These are phyloP conservation scores for Amaranthus cruentus DNA, from an alignment of 148 eudicot genomes.

Conservation along the genomic window DNA sequence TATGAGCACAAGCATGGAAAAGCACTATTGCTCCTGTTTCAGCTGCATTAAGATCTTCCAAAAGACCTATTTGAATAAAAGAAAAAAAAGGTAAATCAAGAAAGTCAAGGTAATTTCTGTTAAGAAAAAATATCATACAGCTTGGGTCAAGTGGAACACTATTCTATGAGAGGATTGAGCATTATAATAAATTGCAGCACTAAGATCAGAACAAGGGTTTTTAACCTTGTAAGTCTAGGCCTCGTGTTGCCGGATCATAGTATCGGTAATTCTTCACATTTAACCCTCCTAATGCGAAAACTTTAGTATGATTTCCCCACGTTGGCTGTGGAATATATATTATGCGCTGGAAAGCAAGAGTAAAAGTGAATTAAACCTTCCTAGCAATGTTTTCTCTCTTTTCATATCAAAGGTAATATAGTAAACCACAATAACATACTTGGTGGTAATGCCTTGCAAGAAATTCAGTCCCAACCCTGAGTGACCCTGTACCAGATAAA, in stretches of 20 bases:
- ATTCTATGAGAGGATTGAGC: not conserved
- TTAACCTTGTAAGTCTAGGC: constrained; percentile 79
- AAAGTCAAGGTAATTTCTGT: not conserved
- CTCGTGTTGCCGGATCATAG: constrained; percentile 87
- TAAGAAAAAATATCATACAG: not conserved
- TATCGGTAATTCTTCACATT: constrained; percentile 77
- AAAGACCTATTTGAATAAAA: constrained; percentile 48
- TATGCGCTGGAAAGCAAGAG: constrained; percentile 43
- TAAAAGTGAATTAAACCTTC: constrained; percentile 8
- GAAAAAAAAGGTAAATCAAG: not conserved
- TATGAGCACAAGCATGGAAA: constrained; percentile 61
- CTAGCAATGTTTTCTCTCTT: not conserved
- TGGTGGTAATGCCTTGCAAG: constrained; percentile 85
- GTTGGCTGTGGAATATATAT: constrained; percentile 88
- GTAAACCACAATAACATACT: constrained; percentile 34
- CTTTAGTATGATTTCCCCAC: constrained; percentile 94
- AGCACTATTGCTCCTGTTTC: constrained; percentile 89
- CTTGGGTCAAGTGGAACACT: not conserved
- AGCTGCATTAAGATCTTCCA: constrained; percentile 92
- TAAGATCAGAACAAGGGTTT: not conserved
- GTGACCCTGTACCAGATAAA: constrained; percentile 94
- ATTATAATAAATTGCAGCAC: not conserved
- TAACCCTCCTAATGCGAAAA: constrained; percentile 72
- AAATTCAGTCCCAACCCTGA: constrained; percentile 91
- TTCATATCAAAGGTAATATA: not conserved